Evolutionary conservation across 257 asterid genomes (phyloP), one percentile per base, ranked within the genome.

Genomic region (Sherardia arvensis): DNA sequence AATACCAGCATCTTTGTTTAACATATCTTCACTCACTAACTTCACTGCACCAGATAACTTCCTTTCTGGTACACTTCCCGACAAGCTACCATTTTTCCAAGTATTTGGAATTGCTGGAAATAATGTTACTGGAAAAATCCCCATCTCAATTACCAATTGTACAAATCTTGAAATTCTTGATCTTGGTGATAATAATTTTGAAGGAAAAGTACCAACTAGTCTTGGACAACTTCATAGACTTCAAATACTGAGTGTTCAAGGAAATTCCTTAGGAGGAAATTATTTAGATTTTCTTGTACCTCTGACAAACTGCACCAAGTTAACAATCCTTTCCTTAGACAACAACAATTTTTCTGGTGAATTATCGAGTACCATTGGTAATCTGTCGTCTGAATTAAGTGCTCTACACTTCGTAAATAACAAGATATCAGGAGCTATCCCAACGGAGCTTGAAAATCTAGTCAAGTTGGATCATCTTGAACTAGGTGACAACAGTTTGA

Each of bases 401-500:
- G 3, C 18, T 34, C 18, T 78, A 11, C n/a, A 30, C 3, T 0
- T 74, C 25, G 17, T 20, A 6, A 7, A 23, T 2, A 78, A 75
- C 55, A 61, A 65, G 53, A 59, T 79, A 23, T 71, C 69, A 40
- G 81, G 84, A 66, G 33, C 23, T 55, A 54, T 63, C 53, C 58
- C 74, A 26, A 30, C 21, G 34, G 78, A 73, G 23, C 48, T 81
- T 15, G 74, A 18, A 18, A 61, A 70, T 55, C 77, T 78, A 47
- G 25, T 40, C n/a, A 62, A 47, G 20, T 34, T 78, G n/a, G 48
- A 47, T 34, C 5, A 0, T 7, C 34, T 81, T 1, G 7, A 8
- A 2, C 14, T 78, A 33, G 1, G 43, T 2, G 1, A 15, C 12
- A 73, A 78, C 62, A 25, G 36, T 26, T 64, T 78, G 9, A 23